These are phyloP conservation scores for Stephania yunnanensis DNA, from an alignment of 164 flowering plant genomes.

Conservation along the genomic window DNA sequence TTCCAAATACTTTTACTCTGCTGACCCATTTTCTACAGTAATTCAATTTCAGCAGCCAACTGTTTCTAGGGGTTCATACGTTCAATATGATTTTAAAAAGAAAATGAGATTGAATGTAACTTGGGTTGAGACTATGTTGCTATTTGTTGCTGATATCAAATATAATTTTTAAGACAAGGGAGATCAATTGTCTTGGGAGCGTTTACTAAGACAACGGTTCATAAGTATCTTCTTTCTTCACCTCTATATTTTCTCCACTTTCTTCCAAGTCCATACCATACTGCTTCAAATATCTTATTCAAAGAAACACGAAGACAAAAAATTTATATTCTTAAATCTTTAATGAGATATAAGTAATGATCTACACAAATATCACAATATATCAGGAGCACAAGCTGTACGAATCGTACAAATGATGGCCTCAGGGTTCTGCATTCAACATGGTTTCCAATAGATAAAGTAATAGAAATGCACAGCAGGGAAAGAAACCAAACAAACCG, in stretches of 20 bases:
- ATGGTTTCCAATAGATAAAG: not conserved
- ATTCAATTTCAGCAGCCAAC: not conserved
- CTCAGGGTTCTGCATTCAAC: not conserved
- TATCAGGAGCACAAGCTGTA: not conserved
- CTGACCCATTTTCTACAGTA: not conserved
- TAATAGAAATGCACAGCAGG: not conserved
- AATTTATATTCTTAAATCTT: not conserved
- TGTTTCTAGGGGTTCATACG: not conserved
- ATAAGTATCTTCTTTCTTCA: not conserved
- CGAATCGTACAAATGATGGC: not conserved
- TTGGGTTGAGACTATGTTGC: too few relatives aligned
- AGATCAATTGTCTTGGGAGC: too few relatives aligned
- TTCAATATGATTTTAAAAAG: not conserved
- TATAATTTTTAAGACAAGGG: not conserved
- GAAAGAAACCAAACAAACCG: constrained; percentile 44
- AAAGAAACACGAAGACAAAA: not conserved
- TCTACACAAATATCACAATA: not conserved
- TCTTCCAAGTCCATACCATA: not conserved
- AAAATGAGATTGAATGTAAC: too few relatives aligned
- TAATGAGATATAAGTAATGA: not conserved
- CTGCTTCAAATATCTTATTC: not conserved
- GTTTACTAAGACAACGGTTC: not conserved
- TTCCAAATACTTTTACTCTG: not conserved
- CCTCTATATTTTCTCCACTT: not conserved
- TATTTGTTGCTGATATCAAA: too few relatives aligned